Evolutionary conservation across 2,329 filamentous ascomycete genomes (phyloP).

Genomic region (Microcera coccophila): DNA sequence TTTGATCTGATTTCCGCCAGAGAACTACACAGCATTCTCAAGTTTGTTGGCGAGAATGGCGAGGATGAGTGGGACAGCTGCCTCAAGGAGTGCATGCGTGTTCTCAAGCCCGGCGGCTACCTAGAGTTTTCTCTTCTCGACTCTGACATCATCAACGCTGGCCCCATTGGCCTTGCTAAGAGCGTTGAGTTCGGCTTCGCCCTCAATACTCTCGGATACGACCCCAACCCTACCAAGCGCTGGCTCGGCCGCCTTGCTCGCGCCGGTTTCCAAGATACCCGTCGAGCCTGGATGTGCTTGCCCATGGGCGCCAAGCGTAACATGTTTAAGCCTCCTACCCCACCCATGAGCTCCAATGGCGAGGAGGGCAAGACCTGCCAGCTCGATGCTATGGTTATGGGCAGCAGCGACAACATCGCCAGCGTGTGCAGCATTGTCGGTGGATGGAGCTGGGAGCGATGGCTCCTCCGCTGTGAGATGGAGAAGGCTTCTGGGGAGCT

Average conservation of each 20-base stretch:
- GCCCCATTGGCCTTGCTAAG: slow-evolving; percentile 73
- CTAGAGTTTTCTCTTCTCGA: slow-evolving; percentile 89
- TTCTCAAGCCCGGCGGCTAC: slow-evolving; percentile 89
- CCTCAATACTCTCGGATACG: slow-evolving; percentile 85
- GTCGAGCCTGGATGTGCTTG: slow-evolving; percentile 83
- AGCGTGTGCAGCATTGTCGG: slow-evolving; percentile 78
- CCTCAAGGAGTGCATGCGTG: slow-evolving; percentile 79
- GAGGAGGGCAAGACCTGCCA: slow-evolving; percentile 45
- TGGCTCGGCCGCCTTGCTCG: slow-evolving; percentile 72
- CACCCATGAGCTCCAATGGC: slow-evolving; percentile 35
- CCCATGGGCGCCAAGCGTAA: slow-evolving; percentile 63
- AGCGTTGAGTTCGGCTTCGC: slow-evolving; percentile 90
- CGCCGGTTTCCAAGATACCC: slow-evolving; percentile 74
- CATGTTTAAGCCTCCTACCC: slow-evolving; percentile 29
- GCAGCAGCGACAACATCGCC: slow-evolving; percentile 68
- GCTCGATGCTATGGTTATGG: slow-evolving; percentile 60
- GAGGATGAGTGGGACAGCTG: slow-evolving; percentile 86
- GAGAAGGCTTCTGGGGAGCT: slow-evolving; percentile 71
- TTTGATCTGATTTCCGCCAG: slow-evolving; percentile 92
- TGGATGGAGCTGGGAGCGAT: slow-evolving; percentile 92
- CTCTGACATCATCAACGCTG: slow-evolving; percentile 82
- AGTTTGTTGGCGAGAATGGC: slow-evolving; percentile 62
- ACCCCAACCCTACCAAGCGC: slow-evolving; percentile 74
- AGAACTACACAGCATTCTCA: slow-evolving; percentile 79
- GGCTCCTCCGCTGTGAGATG: slow-evolving; percentile 82